These are phyloP conservation scores for Artemisia argyi DNA, from an alignment of 129 eudicot genomes.

Conservation along the genomic window DNA sequence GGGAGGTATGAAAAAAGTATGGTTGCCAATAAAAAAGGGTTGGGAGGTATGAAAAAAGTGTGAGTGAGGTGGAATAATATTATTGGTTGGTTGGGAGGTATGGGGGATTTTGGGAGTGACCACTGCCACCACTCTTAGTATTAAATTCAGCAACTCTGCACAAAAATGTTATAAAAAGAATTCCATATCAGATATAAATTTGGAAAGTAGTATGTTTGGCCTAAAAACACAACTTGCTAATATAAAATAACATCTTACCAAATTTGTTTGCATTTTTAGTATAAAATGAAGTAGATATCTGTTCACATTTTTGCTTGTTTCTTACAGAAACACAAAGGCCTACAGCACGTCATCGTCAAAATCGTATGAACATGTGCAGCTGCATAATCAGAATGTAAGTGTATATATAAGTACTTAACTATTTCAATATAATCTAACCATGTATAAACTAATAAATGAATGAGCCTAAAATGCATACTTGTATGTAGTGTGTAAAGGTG, in stretches of 20 bases:
- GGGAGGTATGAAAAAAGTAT: too few relatives aligned
- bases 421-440: not conserved
- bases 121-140: too few relatives aligned
- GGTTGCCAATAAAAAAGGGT: too few relatives aligned
- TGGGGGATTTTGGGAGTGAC: too few relatives aligned
- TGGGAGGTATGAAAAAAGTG: too few relatives aligned
- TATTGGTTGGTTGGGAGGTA: too few relatives aligned
- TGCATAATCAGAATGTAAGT: slow-evolving; percentile 47
- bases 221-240: not conserved
- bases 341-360: slow-evolving; percentile 34
- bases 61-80: too few relatives aligned
- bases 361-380: slow-evolving; percentile 18
- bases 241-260: not conserved
- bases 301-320: slow-evolving; percentile 19
- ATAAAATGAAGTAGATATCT: not conserved
- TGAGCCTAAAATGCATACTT: not conserved
- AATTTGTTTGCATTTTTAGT: not conserved
- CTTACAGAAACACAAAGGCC: slow-evolving; percentile 38
- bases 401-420: not conserved
- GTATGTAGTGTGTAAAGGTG: slow-evolving; percentile 48
- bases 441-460: not conserved
- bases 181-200: not conserved
- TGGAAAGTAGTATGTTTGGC: slow-evolving; percentile 14
- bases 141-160: slow-evolving; percentile 8
- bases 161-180: slow-evolving; percentile 1